Percentiles rank a stretch among this genome's conserved stretches.
phyloP scores from a whole-genome alignment of 306 rosid genomes.

The Canavalia gladiata region DNA sequence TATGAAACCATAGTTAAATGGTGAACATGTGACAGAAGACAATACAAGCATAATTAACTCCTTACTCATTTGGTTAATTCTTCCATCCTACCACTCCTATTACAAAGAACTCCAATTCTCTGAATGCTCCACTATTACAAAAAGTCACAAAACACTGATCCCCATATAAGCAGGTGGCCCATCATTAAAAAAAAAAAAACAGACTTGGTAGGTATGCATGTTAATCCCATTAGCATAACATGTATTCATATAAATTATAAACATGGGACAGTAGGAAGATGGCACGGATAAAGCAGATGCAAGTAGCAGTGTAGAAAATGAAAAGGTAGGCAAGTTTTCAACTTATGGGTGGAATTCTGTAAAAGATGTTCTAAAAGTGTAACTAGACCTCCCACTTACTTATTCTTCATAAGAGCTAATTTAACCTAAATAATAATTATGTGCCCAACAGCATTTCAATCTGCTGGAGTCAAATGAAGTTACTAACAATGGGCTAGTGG shows the following conservation, averaged over 20 bases:
- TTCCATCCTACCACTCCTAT: not conserved
- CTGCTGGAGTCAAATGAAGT: slow-evolving; percentile 27
- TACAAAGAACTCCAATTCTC: slow-evolving; percentile 23
- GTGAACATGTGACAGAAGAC: not conserved
- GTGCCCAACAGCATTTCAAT: slow-evolving; percentile 12
- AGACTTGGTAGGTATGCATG: not conserved
- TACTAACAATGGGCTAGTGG: slow-evolving; percentile 2
- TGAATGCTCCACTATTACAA: not conserved
- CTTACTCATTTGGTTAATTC: slow-evolving; percentile 30
- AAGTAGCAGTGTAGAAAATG: not conserved
- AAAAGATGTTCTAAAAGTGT: not conserved
- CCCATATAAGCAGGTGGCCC: slow-evolving; percentile 6
- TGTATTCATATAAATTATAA: slow-evolving; percentile 17
- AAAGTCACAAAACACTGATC: slow-evolving; percentile 9
- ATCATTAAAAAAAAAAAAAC: not conserved
- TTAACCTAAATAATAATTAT: not conserved
- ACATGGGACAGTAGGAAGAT: not conserved
- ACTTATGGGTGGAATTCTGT: slow-evolving; percentile 11
- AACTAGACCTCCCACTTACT: not conserved
- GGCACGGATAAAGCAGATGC: slow-evolving; percentile 2
- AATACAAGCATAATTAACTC: slow-evolving; percentile 18
- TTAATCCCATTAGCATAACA: not conserved
- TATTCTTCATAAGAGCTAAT: not conserved
- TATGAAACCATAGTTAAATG: slow-evolving; percentile 14
- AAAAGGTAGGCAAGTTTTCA: not conserved